Conservation (phyloP, 2,329 filamentous ascomycete genomes). For the Ophiosphaerella korrae region DNA sequence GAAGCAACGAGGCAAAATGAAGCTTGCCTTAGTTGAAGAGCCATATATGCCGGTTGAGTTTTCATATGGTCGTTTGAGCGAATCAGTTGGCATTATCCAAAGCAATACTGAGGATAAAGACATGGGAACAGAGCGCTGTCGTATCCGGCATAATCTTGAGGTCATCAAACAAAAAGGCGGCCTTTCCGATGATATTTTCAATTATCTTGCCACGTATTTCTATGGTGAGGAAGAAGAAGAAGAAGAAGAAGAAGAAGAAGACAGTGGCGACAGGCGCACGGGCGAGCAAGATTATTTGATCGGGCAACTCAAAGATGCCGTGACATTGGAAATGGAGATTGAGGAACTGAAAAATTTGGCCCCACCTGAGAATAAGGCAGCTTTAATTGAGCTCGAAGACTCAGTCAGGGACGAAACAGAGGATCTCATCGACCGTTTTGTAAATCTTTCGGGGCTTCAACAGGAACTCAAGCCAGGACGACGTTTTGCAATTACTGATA, state of each 20-base stretch:
- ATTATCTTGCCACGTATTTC: not conserved
- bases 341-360: not conserved
- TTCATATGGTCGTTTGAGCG: no score
- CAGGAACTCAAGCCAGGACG: not conserved
- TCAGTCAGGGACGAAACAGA: no score
- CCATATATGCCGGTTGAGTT: not conserved
- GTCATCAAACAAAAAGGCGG: not conserved
- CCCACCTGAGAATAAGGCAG: no score
- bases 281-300: not conserved
- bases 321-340: not conserved
- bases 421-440: not conserved
- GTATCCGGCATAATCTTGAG: not conserved
- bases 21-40: not conserved
- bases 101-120: not conserved
- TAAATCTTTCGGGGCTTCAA: not conserved
- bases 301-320: not conserved
- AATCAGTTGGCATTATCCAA: not conserved
- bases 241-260: not conserved
- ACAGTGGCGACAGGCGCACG: not conserved
- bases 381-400: no score
- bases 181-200: not conserved
- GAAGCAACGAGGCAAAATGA: constrained; percentile 1
- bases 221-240: not conserved
- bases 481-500: no score
- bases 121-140: not conserved